Base-by-base conservation (phyloP, 2,329 filamentous ascomycete genomes). In the Ophiostoma montium region DNA sequence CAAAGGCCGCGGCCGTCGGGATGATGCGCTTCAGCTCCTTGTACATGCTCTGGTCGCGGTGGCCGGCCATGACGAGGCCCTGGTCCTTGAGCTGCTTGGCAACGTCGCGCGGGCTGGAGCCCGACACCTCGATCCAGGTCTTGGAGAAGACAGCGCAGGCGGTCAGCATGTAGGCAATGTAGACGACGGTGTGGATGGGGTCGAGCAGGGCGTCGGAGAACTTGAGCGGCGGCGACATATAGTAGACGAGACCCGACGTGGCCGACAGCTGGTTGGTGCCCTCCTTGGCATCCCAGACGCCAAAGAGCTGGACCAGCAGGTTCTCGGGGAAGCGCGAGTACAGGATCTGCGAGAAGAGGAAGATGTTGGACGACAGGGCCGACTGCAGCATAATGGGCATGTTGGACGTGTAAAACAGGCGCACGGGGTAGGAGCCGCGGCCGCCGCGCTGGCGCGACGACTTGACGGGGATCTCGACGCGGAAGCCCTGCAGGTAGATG, bases 361-460 rank as follows among this genome's bases (percentile, higher is more conserved):
- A 98, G 70, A 98, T 80, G 77, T 98, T 98, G 76, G 90, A 95
- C 58, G 87, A 95, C 59, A 98, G 80, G 59, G 92, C 92, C 44
- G 90, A 96, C 75, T 98, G 94, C 67, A 98, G 78, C 92, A 98
- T 98, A 72, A 98, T 98, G 65, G 92, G 92, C 94, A 98, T 98
- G 84, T 98, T 98, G 67, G 89, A 95, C 65, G 92, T 98, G 75
- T 98, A 98, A 81, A 98, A 98, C 53, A 98, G 86, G 63, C 94
- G 90, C 67, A 98, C 81, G 62, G 92, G 92, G 79, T 96, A 98
- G 36, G 89, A 94, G 63, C 90, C 94, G 62, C 92, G 90, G 66
- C 94, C 92, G 69, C 92, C 92, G 76, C 92, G 89, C 79, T 98
- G 92, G 71, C 92, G 89, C 61, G 88, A 90, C 53, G 89, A 95